A percentile compares a stretch with the other conserved stretches of the same genome.
phyloP scores from a whole-genome alignment of 1,284 basidiomycete species.

The Cystobasidium pallidum region DNA sequence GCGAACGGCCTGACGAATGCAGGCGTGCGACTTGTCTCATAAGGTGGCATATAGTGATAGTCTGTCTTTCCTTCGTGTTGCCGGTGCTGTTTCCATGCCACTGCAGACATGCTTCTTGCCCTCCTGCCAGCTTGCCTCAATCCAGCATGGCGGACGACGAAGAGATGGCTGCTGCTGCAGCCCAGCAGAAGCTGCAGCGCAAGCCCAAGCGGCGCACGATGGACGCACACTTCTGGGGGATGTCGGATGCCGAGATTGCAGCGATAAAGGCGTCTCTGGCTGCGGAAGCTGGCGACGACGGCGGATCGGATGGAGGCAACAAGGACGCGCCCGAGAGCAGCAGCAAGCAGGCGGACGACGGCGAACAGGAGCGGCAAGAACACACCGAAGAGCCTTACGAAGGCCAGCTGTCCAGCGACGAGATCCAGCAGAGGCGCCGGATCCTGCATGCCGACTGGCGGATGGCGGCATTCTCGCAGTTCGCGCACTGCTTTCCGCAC shows the following conservation, averaged over 20 bases:
- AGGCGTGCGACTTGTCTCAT: too few species aligned
- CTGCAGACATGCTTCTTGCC: not conserved
- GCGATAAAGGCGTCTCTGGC: conserved; percentile 29
- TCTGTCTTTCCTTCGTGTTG: too few species aligned
- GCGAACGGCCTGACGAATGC: too few species aligned
- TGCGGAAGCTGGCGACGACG: conserved; percentile 12
- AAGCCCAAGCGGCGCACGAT: conserved; percentile 38
- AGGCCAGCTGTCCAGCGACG: conserved; percentile 17
- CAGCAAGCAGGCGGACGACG: conserved; percentile 13
- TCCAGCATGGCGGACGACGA: conserved; percentile 15
- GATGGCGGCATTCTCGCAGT: conserved; percentile 43
- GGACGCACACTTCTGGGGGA: conserved; percentile 37
- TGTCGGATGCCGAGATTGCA: conserved; percentile 35
- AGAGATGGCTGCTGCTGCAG: conserved; percentile 6
- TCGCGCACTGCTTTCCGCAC: conserved; percentile 29
- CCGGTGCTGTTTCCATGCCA: not conserved
- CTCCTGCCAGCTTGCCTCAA: not conserved
- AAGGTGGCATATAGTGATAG: too few species aligned
- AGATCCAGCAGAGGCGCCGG: conserved; percentile 20
- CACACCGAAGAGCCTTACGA: conserved; percentile 22
- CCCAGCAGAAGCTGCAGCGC: conserved; percentile 15
- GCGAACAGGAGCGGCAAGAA: conserved; percentile 25
- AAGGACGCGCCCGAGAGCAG: conserved; percentile 11
- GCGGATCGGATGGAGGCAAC: conserved; percentile 8
- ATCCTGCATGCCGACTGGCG: conserved; percentile 41